Base-by-base conservation (phyloP, 2,329 filamentous ascomycete species). In the Pezicula rhizophila region DNA sequence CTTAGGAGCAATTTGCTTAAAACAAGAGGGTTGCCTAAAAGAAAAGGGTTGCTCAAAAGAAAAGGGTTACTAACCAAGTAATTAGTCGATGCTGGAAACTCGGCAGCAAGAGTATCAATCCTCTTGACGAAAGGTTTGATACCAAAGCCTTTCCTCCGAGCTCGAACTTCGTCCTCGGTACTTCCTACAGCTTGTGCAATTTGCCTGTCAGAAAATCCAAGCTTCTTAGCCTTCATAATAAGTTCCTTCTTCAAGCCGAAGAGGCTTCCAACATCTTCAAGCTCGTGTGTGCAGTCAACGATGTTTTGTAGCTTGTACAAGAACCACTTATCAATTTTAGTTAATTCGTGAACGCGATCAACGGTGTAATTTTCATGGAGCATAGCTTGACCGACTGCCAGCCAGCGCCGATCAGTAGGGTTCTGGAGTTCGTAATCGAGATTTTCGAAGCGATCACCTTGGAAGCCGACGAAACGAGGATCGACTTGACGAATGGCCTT, bases 251-350 rank as follows among this genome's bases (percentile, higher is more conserved):
- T 92, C 54, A 99, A 73, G 48, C 84, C 87, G 62, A 87, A 84
- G 42, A 99, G 78, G 62, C 84, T 87, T 58, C 90, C 91, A 52
- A 89, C 82, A 28, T 85, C 81, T 73, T 96, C 82, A 54, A 99
- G 82, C 67, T 95, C 88, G 57, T 82, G 82, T 52, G 87, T 89
- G 74, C 87, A 91, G 69, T 97, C 82, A 46, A 96, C 93, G 62
- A 99, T 88, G 75, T 97, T 97, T 73, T 96, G 85, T 45, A 99
- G 82, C 80, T 99, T 97, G 82, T 96, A 82, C 61, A 99, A 74
- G 78, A 99, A 99, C 93, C 93, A 97, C 73, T 95, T 96, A 75
- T 97, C 93, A 63, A 99, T 99, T 79, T 96, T 96, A 72, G 87
- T 95, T 60, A 99, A 75, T 6, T 96, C 89, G 66, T 97, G 90